Evolutionary conservation across 2,329 filamentous ascomycete genomes (phyloP), one percentile per base, ranked within the genome.

Genomic region (Lomentospora prolificans): DNA sequence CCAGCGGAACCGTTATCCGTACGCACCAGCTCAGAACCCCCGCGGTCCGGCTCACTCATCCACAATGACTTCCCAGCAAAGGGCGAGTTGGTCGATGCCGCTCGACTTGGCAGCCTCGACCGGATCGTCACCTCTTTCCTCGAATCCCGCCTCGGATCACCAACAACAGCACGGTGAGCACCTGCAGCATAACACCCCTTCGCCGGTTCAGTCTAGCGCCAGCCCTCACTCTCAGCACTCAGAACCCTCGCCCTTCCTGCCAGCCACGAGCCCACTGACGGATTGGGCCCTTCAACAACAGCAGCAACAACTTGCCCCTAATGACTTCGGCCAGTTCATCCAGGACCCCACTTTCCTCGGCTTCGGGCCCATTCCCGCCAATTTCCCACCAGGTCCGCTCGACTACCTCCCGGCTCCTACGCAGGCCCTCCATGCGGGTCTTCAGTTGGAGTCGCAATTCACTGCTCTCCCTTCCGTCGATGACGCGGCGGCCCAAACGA

Each of bases 231-330:
- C 75, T 60, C 75, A 79, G 58, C 73, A 76, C 59, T 74, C 72
- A 53, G 76, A 80, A 57, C 76, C 78, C 30, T 82, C 80, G 60
- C 78, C 80, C 3, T 81, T 76, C 64, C 76, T 78, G 63, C 68
- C 73, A 51, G 67, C 75, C 46, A 69, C 72, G 55, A 79, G 79
- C 63, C 71, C 76, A 12, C 66, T 85, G 60, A 78, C 79, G 50
- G 80, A 85, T 69, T 85, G 82, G 81, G 76, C 81, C 22, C 74
- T 85, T 53, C 76, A 79, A 56, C 77, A 80, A 60, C 75, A 78
- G 53, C 77, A 76, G 61, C 66, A 66, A 53, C 67, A 65, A 41
- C 66, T 64, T 39, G 79, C 41, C 67, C 70, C 58, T 28, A 33
- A 53, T 56, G 22, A 51, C 50, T 28, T 59, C 53, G 56, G 39